Evolutionary conservation across 2,329 filamentous ascomycete genomes (phyloP).

Genomic region (Cladorrhinum sp.): DNA sequence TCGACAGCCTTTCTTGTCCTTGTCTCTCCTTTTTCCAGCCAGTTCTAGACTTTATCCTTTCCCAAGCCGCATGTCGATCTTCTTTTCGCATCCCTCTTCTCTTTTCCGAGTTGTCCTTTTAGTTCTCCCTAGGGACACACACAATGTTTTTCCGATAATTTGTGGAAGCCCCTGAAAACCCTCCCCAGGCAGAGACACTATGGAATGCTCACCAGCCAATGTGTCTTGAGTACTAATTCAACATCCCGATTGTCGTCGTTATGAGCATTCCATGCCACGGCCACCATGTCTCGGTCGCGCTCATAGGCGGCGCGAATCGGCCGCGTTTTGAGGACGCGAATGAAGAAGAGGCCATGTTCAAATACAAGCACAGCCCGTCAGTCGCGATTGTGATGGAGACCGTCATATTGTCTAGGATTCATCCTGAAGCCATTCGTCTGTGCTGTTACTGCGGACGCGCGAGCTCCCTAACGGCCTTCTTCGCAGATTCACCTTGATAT

Average conservation of each 20-base stretch:
- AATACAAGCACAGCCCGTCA: constrained; percentile 1
- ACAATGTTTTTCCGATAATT: background rate
- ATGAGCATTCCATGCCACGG: constrained; percentile 7
- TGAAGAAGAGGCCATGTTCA: background rate
- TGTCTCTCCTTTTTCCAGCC: background rate
- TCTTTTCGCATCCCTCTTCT: background rate
- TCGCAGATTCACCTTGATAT: background rate
- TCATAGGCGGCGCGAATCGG: background rate
- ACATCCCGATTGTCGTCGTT: background rate
- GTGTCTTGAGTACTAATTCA: background rate
- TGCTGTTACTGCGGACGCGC: background rate
- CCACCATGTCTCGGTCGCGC: constrained; percentile 4
- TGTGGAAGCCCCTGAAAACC: background rate
- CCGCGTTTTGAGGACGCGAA: background rate
- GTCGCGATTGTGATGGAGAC: background rate
- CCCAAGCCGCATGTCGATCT: background rate
- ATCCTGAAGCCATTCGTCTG: background rate
- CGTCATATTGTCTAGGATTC: constrained; percentile 1
- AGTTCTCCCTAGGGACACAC: background rate
- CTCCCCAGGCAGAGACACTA: background rate
- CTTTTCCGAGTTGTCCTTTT: background rate
- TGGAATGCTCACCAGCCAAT: background rate
- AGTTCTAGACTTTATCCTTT: background rate
- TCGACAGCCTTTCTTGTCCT: background rate
- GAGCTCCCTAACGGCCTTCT: background rate